Base-by-base conservation (phyloP, 2,329 filamentous ascomycete genomes). In the Trichophaea hybrida region DNA sequence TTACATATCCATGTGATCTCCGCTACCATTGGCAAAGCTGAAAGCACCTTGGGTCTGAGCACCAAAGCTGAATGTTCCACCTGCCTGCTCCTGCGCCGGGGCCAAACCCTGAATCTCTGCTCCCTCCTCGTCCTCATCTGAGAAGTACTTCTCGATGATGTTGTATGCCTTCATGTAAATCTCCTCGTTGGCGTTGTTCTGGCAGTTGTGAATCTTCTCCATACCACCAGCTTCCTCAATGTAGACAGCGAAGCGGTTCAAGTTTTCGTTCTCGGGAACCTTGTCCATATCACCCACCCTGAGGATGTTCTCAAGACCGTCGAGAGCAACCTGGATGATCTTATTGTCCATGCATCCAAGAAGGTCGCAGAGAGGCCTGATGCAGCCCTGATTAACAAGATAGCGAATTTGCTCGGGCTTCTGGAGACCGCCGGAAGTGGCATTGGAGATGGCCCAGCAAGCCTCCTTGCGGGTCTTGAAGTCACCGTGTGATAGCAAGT, bases 161-260 rank as follows among this genome's bases (percentile, higher is more conserved):
- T 94, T 97, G 80, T 97, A 98, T 0, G 93, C 93, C 83, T 98
- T 98, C 91, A 98, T 97, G 80, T 98, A 98, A 69, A 98, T 98
- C 76, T 98, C 93, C 76, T 98, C 93, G 76, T 98, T 98, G 77
- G 91, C 91, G 70, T 98, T 98, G 78, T 94, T 96, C 79, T 98
- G 93, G 81, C 93, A 97, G 69, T 97, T 91, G 76, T 98, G 93
- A 69, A 98, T 97, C 84, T 97, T 97, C 78, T 97, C 93, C 93
- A 98, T 98, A 67, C 93, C 93, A 70, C 89, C 88, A 68, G 90
- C 94, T 75, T 98, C 93, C 76, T 98, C 93, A 68, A 98, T 98
- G 75, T 94, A 97, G 65, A 98, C 81, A 51, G 93, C 93, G 70
- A 94, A 98, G 66, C 88, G 85, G 82, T 98, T 98, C 76, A 98